These are phyloP conservation scores for Musa schizocarpa DNA, from an alignment of 176 grass and related monocot species.

Conservation along the genomic window DNA sequence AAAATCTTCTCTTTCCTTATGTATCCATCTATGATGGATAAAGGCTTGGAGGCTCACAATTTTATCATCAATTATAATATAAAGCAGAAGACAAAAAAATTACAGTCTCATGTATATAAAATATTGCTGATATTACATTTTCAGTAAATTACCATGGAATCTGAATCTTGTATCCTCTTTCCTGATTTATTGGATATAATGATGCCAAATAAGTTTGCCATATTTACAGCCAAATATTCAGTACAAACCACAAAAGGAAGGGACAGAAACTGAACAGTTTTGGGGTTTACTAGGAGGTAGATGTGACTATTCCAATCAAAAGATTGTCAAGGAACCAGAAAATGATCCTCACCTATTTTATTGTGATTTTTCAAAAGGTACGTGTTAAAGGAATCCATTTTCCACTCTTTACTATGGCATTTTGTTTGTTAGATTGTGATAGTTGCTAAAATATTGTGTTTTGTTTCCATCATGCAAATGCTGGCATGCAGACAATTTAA, in stretches of 20 bases:
- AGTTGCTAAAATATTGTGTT: background rate
- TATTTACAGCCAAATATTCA: slow-evolving; percentile 16
- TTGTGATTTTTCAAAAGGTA: slow-evolving; percentile 62
- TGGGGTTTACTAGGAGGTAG: slow-evolving; percentile 66
- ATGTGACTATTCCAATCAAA: slow-evolving; percentile 62
- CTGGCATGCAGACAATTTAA: background rate
- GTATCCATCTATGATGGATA: no score
- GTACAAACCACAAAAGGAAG: slow-evolving; percentile 39
- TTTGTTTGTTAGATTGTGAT: no score
- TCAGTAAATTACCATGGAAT: background rate
- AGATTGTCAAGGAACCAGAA: slow-evolving; percentile 33
- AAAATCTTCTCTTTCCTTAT: no score
- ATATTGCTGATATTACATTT: background rate
- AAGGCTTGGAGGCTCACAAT: no score
- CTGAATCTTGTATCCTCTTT: background rate
- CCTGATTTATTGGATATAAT: background rate
- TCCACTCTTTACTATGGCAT: background rate
- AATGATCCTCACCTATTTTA: slow-evolving; percentile 58
- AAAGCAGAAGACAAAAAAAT: no score
- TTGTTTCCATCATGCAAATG: background rate
- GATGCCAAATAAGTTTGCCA: background rate
- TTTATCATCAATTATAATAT: no score
- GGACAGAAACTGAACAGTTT: slow-evolving; percentile 65
- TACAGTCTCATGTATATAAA: no score
- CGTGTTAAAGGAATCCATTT: background rate